Evolutionary conservation across 2,329 filamentous ascomycete species (phyloP).

Genomic region (Rosellinia necatrix): DNA sequence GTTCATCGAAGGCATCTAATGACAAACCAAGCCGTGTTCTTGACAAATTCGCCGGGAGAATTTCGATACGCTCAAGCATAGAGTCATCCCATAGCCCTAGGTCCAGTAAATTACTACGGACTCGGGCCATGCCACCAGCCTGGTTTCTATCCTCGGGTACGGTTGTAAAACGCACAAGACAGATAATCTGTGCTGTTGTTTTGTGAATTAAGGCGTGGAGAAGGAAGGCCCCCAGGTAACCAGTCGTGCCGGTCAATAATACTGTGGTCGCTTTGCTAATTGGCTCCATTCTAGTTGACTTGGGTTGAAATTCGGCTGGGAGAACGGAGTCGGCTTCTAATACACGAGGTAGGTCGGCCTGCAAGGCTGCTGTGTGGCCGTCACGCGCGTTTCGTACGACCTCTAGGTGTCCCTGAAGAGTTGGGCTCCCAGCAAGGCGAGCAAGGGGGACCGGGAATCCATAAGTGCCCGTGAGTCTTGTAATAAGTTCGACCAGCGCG

Average conservation of each 20-base stretch:
- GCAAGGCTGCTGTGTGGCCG: slow-evolving; percentile 73
- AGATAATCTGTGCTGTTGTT: slow-evolving; percentile 72
- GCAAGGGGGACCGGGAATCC: slow-evolving; percentile 74
- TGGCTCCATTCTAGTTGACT: slow-evolving; percentile 57
- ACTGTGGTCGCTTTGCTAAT: slow-evolving; percentile 70
- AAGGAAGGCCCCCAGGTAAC: slow-evolving; percentile 76
- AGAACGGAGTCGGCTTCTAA: slow-evolving; percentile 69
- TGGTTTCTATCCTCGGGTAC: slow-evolving; percentile 63
- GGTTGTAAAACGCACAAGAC: slow-evolving; percentile 74
- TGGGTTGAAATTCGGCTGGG: slow-evolving; percentile 69
- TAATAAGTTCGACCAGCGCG: slow-evolving; percentile 76
- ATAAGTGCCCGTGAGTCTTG: slow-evolving; percentile 69
- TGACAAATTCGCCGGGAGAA: slow-evolving; percentile 74
- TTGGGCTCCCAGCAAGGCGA: slow-evolving; percentile 72
- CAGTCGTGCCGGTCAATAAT: slow-evolving; percentile 75
- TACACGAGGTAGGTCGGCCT: slow-evolving; percentile 74
- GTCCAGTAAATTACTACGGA: slow-evolving; percentile 78
- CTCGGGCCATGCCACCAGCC: slow-evolving; percentile 70
- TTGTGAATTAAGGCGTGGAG: slow-evolving; percentile 69
- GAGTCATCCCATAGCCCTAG: slow-evolving; percentile 77
- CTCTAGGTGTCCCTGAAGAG: slow-evolving; percentile 72
- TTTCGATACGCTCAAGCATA: slow-evolving; percentile 77
- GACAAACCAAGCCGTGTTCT: slow-evolving; percentile 71
- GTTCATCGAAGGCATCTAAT: slow-evolving; percentile 65
- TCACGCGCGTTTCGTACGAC: slow-evolving; percentile 73